Base-by-base conservation (phyloP, 106 monocot species). In the Platanthera zijinensis region DNA sequence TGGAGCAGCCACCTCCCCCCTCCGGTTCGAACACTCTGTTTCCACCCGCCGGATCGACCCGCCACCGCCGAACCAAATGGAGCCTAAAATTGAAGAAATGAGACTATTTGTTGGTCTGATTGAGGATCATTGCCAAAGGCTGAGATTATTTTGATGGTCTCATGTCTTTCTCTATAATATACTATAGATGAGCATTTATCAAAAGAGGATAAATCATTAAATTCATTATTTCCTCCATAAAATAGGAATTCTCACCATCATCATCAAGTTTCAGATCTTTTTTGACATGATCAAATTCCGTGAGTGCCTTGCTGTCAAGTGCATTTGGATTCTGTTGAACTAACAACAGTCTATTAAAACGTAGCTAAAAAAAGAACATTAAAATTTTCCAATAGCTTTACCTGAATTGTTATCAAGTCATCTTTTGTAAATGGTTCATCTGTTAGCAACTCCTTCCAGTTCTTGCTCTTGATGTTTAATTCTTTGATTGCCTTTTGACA, bases 251-350 rank as follows among this genome's bases (percentile, higher is more conserved):
- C 54, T 74, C 69, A 99, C 97, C 99, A 88, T 94, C 99, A 72
- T 99, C 90, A 53, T 99, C 99, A 85, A 99, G 79, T 74, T 87
- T 92, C 53, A 94, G 74, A 78, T 81, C 77, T 51, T 94, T 94
- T 79, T 94, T 92, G 18, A 99, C 88, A 83, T 99, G 99, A 84
- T 99, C 99, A 85, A 99, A 99, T 68, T 99, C 92, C 30, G 88
- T 8, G 57, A 94, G 81, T 78, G 87, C 90, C 84, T 94, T 99
- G 74, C 73, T 82, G 69, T 99, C 94, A 79, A 99, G 85, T 64
- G 81, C 90, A 90, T 99, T 94, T 22, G 99, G 94, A 86, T 99
- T 94, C 94, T 94, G 85, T 54, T 70, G 70, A 70, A 0, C 46
- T 17, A 70, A 7, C 67, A 71, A 9, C 25, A 66, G 11, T 66